phyloP scores from a whole-genome alignment of 164 flowering plant genomes.

The Nymphaea colorata region DNA sequence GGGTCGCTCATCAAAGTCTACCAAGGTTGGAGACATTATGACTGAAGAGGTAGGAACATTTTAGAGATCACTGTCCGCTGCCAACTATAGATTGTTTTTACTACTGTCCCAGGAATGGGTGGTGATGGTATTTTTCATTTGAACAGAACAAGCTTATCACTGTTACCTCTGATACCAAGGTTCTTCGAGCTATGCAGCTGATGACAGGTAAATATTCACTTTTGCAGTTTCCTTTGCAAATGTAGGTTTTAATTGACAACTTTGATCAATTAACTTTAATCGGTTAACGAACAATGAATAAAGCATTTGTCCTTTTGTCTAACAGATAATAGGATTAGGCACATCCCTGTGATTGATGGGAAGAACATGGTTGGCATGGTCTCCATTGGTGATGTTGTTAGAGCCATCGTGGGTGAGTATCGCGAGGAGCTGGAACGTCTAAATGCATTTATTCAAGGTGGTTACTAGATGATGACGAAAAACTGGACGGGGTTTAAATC shows the following conservation, averaged over 20 bases:
- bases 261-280: no score
- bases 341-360: slow-evolving; percentile 76
- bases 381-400: slow-evolving; percentile 96
- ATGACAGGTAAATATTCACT: slow-evolving; percentile 64
- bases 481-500: not conserved
- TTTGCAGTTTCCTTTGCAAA: not conserved
- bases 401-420: slow-evolving; percentile 95
- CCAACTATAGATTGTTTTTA: not conserved
- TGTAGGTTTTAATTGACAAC: no score
- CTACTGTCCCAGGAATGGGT: not conserved
- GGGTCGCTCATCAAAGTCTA: slow-evolving; percentile 95
- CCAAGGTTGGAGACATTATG: slow-evolving; percentile 98
- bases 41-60: slow-evolving; percentile 76
- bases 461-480: slow-evolving; percentile 35
- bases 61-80: not conserved
- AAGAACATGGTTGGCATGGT: slow-evolving; percentile 90
- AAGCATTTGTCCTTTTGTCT: not conserved
- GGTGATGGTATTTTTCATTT: not conserved
- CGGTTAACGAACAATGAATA: no score
- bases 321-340: slow-evolving; percentile 94
- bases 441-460: slow-evolving; percentile 90
- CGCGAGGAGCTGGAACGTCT: slow-evolving; percentile 86
- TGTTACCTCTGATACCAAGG: slow-evolving; percentile 91
- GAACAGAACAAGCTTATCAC: slow-evolving; percentile 93
- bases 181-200: slow-evolving; percentile 88